These are phyloP conservation scores for Xylaria sp. DNA, from an alignment of 2,329 filamentous ascomycete species.

Conservation along the genomic window DNA sequence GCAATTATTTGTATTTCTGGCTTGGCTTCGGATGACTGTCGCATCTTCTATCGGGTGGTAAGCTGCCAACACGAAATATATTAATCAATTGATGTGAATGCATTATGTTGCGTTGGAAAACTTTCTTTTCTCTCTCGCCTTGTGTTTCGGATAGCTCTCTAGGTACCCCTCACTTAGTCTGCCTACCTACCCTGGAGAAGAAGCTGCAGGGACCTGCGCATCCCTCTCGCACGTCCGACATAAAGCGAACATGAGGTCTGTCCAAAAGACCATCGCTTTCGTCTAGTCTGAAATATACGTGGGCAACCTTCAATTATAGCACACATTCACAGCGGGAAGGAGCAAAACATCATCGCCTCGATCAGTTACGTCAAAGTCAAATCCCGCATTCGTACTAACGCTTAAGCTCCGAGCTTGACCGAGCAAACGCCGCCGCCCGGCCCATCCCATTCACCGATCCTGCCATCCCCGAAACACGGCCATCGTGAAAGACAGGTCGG, in stretches of 20 bases:
- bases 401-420: conserved; percentile 2
- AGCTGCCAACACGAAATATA: background rate
- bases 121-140: background rate
- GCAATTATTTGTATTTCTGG: background rate
- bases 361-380: background rate
- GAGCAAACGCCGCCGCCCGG: conserved; percentile 23
- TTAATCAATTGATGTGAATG: background rate
- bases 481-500: background rate
- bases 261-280: background rate
- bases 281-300: no score
- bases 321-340: background rate
- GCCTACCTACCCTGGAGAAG: conserved; percentile 14
- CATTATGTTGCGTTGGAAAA: background rate
- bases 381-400: conserved; percentile 3
- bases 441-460: conserved; percentile 11
- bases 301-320: no score
- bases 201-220: background rate
- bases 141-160: background rate
- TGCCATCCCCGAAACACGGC: background rate
- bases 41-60: background rate
- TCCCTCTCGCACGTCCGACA: background rate
- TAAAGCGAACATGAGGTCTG: background rate
- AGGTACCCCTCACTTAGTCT: conserved; percentile 9
- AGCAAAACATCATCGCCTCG: background rate
- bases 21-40: background rate